phyloP scores from a whole-genome alignment of 2,329 filamentous ascomycete species.

The Penicillium oxalicum region DNA sequence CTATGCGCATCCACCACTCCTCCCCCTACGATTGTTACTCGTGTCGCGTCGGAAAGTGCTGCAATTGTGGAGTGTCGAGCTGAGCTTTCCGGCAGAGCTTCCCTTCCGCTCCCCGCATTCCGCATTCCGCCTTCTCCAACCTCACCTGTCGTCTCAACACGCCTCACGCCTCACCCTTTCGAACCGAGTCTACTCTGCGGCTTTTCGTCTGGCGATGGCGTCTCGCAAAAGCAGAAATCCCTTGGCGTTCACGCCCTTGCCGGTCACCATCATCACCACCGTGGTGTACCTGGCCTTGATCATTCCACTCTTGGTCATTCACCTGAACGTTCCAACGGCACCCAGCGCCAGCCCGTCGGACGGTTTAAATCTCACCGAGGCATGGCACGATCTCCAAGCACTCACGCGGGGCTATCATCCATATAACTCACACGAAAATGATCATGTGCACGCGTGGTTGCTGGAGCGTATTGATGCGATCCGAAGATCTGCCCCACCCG shows the following conservation, averaged over 20 bases:
- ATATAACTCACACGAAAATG: conserved; percentile 80
- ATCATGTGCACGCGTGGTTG: conserved; percentile 70
- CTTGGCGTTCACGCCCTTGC: conserved; percentile 70
- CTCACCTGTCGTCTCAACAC: conserved; percentile 4
- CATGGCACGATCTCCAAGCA: conserved; percentile 75
- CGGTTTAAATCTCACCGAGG: conserved; percentile 75
- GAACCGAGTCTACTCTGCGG: conserved; percentile 3
- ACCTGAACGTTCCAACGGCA: conserved; percentile 66
- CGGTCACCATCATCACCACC: conserved; percentile 75
- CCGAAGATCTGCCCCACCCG: conserved; percentile 52
- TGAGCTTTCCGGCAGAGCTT: conserved; percentile 2
- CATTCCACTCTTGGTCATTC: conserved; percentile 64
- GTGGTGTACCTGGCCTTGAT: conserved; percentile 71
- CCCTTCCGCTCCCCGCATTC: background rate
- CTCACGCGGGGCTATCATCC: conserved; percentile 76
- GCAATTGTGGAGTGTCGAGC: background rate
- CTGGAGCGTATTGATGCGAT: conserved; percentile 66
- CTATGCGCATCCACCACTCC: no score
- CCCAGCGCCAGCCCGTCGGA: conserved; percentile 49
- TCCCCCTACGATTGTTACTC: no score
- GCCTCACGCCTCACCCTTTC: conserved; percentile 2
- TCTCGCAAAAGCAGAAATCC: conserved; percentile 35
- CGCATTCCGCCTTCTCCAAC: conserved; percentile 19
- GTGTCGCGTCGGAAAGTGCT: background rate
- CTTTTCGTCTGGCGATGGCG: conserved; percentile 27